phyloP scores from a whole-genome alignment of 2,329 filamentous ascomycete species.

The Rhytidhysteron rufulum region DNA sequence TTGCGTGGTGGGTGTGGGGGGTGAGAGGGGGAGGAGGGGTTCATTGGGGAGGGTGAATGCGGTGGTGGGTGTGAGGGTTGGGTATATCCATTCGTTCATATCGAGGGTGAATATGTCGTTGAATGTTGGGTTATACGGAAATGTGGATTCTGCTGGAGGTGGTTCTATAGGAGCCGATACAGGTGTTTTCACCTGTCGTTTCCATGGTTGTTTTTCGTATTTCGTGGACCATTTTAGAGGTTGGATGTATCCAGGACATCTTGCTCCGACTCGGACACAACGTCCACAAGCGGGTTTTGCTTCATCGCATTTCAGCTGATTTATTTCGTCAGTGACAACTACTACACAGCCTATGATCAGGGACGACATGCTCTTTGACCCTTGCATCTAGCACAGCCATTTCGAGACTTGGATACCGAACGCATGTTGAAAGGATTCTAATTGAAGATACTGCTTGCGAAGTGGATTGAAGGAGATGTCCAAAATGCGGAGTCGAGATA shows the following conservation, averaged over 20 bases:
- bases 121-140: background rate
- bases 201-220: constrained; percentile 1
- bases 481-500: too few relatives aligned
- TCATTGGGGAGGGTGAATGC: background rate
- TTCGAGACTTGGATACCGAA: constrained; percentile 40
- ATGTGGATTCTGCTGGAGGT: background rate
- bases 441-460: too few relatives aligned
- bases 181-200: background rate
- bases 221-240: constrained; percentile 2
- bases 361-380: too few relatives aligned
- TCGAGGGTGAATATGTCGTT: background rate
- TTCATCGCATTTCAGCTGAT: constrained; percentile 2
- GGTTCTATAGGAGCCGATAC: background rate
- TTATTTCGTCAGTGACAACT: background rate
- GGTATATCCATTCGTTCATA: background rate
- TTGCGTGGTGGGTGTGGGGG: background rate
- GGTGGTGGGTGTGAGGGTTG: background rate
- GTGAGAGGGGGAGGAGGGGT: background rate
- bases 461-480: too few relatives aligned
- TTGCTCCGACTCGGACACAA: background rate
- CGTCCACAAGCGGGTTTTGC: constrained; percentile 2
- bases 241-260: constrained; percentile 1
- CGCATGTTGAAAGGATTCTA: constrained; percentile 30
- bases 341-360: too few relatives aligned
- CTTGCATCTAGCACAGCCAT: constrained; percentile 40